Percentiles rank a stretch among this genome's conserved stretches.
Evolutionary conservation across 345 rosid genomes (phyloP).

Genomic region (Acer campestre): DNA sequence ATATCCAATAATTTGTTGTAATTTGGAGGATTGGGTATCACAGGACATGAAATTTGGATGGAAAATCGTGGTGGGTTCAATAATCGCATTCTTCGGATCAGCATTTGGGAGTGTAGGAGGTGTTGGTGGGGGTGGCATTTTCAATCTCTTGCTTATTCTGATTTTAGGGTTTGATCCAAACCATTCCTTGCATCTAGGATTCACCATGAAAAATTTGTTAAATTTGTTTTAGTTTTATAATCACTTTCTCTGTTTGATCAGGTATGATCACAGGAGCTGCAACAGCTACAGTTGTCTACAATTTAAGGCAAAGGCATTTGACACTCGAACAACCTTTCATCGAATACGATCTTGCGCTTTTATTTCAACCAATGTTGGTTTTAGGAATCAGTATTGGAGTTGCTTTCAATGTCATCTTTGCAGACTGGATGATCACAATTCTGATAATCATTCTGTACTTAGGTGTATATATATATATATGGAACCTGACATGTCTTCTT

Average conservation of each 20-base stretch:
- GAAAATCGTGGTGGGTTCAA: constrained; percentile 41
- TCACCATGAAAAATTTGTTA: too few species aligned
- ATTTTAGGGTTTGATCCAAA: constrained; percentile 47
- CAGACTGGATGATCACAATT: constrained; percentile 58
- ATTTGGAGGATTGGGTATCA: constrained; percentile 1
- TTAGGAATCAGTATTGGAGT: constrained; percentile 56
- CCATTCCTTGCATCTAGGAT: too few species aligned
- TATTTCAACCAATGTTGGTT: constrained; percentile 50
- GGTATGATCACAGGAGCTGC: constrained; percentile 54
- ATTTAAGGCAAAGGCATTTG: constrained; percentile 45
- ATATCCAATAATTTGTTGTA: neutral
- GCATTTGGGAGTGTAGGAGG: constrained; percentile 56
- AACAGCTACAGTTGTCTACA: constrained; percentile 40
- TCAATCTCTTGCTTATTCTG: constrained; percentile 50
- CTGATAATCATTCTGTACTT: constrained; percentile 43
- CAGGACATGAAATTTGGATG: constrained; percentile 44
- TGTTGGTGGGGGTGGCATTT: constrained; percentile 57
- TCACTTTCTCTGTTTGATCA: constrained; percentile 1
- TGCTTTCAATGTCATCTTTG: constrained; percentile 43
- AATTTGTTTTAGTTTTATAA: too few species aligned
- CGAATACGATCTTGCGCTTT: constrained; percentile 53
- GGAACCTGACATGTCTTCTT: neutral
- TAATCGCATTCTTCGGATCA: constrained; percentile 53
- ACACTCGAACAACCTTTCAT: constrained; percentile 47
- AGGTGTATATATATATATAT: constrained; percentile 13